Evolutionary conservation across 2,329 filamentous ascomycete species (phyloP).

Genomic region (Trichoderma atrobrunneum): DNA sequence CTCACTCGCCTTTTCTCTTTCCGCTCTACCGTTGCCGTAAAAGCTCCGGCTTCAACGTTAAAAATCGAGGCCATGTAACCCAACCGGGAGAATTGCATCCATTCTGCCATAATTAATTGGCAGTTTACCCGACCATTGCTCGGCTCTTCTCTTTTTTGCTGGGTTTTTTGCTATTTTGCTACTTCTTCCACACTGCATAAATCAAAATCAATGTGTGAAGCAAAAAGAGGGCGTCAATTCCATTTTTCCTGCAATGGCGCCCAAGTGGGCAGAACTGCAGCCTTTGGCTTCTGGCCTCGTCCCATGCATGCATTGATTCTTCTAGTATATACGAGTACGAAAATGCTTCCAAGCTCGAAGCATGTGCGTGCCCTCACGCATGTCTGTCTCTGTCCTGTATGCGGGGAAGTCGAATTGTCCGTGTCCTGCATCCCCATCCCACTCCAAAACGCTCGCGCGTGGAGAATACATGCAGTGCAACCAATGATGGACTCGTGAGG

Average conservation of each 20-base stretch:
- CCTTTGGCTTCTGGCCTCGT: background rate
- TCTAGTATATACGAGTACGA: slow-evolving; percentile 6
- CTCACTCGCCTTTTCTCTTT: background rate
- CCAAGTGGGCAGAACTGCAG: slow-evolving; percentile 4
- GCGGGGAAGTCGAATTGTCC: background rate
- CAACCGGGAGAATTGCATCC: background rate
- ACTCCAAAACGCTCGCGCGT: background rate
- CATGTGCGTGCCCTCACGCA: background rate
- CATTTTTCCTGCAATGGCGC: slow-evolving; percentile 12
- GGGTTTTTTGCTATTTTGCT: background rate
- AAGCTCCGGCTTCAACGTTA: background rate
- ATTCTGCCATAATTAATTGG: background rate
- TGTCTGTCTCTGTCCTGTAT: background rate
- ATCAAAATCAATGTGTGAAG: background rate
- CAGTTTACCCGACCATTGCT: slow-evolving; percentile 5
- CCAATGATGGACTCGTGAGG: background rate
- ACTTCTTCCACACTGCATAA: background rate
- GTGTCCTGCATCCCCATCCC: background rate
- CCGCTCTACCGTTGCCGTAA: background rate
- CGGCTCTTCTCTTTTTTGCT: background rate
- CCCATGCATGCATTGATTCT: background rate
- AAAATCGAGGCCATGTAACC: slow-evolving; percentile 1
- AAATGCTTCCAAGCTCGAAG: background rate
- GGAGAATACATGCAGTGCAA: background rate
- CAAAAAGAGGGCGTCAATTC: background rate